phyloP scores from a whole-genome alignment of 768 basidiomycete genomes.

The Solioccasus polychromus region DNA sequence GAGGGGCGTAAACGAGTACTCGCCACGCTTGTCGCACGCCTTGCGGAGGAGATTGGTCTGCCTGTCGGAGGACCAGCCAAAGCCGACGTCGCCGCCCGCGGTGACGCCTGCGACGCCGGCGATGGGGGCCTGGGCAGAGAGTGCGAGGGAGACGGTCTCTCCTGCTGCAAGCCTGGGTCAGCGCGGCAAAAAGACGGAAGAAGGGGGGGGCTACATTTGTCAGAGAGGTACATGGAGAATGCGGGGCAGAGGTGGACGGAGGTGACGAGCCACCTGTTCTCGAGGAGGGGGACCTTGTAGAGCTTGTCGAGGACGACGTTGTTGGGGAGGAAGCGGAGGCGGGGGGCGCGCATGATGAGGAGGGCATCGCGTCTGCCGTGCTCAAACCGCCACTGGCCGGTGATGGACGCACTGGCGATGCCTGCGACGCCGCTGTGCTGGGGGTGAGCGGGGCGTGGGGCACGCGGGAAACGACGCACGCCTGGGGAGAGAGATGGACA shows the following conservation, averaged over 20 bases:
- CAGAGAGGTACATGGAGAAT: slow-evolving; percentile 32
- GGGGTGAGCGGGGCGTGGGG: too few species aligned
- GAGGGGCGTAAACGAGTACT: slow-evolving; percentile 27
- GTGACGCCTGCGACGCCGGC: slow-evolving; percentile 1
- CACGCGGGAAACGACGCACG: slow-evolving; percentile 14
- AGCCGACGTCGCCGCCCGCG: slow-evolving; percentile 9
- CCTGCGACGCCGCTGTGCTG: slow-evolving; percentile 17
- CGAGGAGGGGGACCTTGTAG: slow-evolving; percentile 22
- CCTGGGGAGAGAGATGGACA: slow-evolving; percentile 10
- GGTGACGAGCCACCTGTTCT: slow-evolving; percentile 34
- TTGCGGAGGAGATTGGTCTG: slow-evolving; percentile 22
- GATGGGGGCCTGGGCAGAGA: slow-evolving; percentile 15
- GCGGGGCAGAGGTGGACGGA: slow-evolving; percentile 32
- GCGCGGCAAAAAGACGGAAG: background rate
- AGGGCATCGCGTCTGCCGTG: slow-evolving; percentile 32
- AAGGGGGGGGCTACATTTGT: slow-evolving; percentile 19
- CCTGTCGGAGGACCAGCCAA: slow-evolving; percentile 23
- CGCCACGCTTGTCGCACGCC: slow-evolving; percentile 19
- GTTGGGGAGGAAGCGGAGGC: slow-evolving; percentile 16
- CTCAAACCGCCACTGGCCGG: slow-evolving; percentile 35
- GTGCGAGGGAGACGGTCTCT: slow-evolving; percentile 24
- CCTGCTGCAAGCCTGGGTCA: background rate
- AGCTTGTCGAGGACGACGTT: slow-evolving; percentile 25
- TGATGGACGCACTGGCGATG: slow-evolving; percentile 30
- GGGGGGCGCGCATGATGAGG: slow-evolving; percentile 33